phyloP scores from a whole-genome alignment of 1,284 basidiomycete species.

The Microbotryum scabiosae region DNA sequence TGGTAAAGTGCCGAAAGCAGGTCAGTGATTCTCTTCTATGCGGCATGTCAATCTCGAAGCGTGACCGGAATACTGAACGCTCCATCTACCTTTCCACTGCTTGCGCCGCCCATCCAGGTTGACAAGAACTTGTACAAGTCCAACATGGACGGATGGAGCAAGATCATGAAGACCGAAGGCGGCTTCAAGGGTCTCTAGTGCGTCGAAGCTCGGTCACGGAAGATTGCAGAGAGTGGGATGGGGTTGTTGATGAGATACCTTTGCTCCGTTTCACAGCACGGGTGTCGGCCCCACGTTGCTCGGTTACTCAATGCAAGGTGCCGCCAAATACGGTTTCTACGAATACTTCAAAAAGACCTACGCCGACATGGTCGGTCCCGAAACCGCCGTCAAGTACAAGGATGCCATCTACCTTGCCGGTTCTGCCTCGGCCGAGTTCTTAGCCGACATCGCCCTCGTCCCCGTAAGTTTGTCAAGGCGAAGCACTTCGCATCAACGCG shows the following conservation, averaged over 20 bases:
- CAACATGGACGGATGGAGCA: constrained; percentile 38
- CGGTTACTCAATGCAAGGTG: constrained; percentile 39
- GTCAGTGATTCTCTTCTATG: constrained; percentile 6
- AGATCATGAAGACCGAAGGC: constrained; percentile 36
- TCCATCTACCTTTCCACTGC: no score
- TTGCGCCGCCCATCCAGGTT: constrained; percentile 21
- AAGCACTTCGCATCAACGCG: not conserved
- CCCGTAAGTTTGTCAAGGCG: constrained; percentile 17
- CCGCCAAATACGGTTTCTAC: constrained; percentile 39
- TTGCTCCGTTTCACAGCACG: constrained; percentile 28
- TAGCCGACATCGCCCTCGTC: constrained; percentile 38
- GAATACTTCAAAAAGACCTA: constrained; percentile 37
- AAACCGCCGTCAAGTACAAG: constrained; percentile 39
- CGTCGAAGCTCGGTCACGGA: not conserved
- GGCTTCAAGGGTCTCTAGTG: constrained; percentile 37
- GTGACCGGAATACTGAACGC: no score
- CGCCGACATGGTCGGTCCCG: constrained; percentile 36
- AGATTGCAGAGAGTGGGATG: not conserved
- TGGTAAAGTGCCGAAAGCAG: constrained; percentile 39
- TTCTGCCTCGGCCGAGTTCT: constrained; percentile 38
- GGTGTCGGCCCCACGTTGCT: constrained; percentile 36
- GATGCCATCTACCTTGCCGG: constrained; percentile 38
- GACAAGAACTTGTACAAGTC: constrained; percentile 38
- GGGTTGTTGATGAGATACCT: not conserved
- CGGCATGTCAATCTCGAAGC: not conserved